phyloP scores from a whole-genome alignment of 2,329 filamentous ascomycete genomes.

The Diaporthe helianthi region DNA sequence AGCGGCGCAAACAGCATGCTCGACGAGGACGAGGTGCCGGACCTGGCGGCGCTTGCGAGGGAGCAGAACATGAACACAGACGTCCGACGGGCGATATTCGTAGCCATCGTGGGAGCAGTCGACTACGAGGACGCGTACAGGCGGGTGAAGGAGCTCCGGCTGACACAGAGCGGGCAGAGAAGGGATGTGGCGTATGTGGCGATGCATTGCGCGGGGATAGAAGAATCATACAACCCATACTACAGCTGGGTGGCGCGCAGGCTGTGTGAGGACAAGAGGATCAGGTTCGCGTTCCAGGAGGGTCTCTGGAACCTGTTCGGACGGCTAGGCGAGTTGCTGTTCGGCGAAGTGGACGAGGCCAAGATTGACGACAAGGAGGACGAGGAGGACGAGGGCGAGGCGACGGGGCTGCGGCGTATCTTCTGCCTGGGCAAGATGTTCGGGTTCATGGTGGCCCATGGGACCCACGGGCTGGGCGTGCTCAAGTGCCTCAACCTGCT shows the following conservation, averaged over 20 bases:
- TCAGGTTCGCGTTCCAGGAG: slow-evolving; percentile 87
- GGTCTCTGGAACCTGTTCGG: slow-evolving; percentile 87
- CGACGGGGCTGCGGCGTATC: slow-evolving; percentile 57
- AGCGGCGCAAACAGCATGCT: slow-evolving; percentile 43
- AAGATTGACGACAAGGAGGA: slow-evolving; percentile 59
- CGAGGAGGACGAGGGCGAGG: slow-evolving; percentile 59
- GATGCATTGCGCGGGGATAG: slow-evolving; percentile 84
- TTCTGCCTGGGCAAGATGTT: slow-evolving; percentile 63
- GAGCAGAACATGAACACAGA: slow-evolving; percentile 88
- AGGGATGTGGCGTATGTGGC: slow-evolving; percentile 87
- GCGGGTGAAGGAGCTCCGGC: slow-evolving; percentile 78
- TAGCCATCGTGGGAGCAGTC: slow-evolving; percentile 83
- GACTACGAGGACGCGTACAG: slow-evolving; percentile 85
- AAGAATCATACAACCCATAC: slow-evolving; percentile 88
- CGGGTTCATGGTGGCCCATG: slow-evolving; percentile 56
- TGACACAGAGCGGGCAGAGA: slow-evolving; percentile 82
- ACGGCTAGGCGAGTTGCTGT: slow-evolving; percentile 80
- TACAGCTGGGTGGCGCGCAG: slow-evolving; percentile 85
- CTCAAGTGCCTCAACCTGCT: slow-evolving; percentile 79
- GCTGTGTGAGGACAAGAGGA: slow-evolving; percentile 76
- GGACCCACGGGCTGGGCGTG: slow-evolving; percentile 54
- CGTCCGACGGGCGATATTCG: slow-evolving; percentile 88
- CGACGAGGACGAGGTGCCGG: slow-evolving; percentile 63
- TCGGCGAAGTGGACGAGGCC: slow-evolving; percentile 65
- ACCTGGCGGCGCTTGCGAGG: slow-evolving; percentile 76